Percentiles rank a stretch among this genome's conserved stretches.
Evolutionary conservation across 441 rosid genomes (phyloP).

Genomic region (Populus hybrid): DNA sequence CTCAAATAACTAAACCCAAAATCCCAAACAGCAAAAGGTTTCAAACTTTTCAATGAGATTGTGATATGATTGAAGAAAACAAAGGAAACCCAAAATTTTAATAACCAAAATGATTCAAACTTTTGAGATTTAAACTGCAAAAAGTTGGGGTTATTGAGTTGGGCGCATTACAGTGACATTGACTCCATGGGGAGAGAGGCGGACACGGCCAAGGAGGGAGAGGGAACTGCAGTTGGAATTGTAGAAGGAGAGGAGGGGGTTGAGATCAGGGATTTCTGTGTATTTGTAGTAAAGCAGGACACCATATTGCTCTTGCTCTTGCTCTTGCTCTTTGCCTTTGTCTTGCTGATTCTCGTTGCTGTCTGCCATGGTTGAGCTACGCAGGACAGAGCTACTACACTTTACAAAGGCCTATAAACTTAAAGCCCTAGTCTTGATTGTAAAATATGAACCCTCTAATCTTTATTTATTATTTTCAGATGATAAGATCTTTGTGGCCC

Average conservation of each 20-base stretch:
- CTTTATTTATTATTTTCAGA: too few species aligned
- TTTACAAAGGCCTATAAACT: neutral
- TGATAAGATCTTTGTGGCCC: too few species aligned
- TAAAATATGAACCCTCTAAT: neutral
- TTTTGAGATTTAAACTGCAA: neutral
- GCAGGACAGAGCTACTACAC: neutral
- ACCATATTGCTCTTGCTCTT: constrained; percentile 42
- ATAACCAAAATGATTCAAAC: neutral
- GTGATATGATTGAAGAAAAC: neutral
- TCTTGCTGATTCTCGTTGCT: neutral
- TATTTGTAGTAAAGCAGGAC: constrained; percentile 81
- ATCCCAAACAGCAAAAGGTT: neutral
- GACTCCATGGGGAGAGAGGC: constrained; percentile 82
- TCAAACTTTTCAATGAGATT: neutral
- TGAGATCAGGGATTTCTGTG: constrained; percentile 51
- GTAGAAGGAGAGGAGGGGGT: constrained; percentile 66
- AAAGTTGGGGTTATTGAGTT: neutral
- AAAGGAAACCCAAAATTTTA: neutral
- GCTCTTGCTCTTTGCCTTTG: constrained; percentile 13
- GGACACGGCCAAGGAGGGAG: constrained; percentile 80
- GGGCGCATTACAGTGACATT: constrained; percentile 76
- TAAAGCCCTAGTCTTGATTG: too few species aligned
- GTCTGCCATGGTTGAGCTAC: constrained; percentile 6
- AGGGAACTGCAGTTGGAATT: constrained; percentile 65
- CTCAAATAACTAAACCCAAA: neutral